These are phyloP conservation scores for Chaetomium fimeti DNA, from an alignment of 495 filamentous ascomycete species.

Conservation along the genomic window DNA sequence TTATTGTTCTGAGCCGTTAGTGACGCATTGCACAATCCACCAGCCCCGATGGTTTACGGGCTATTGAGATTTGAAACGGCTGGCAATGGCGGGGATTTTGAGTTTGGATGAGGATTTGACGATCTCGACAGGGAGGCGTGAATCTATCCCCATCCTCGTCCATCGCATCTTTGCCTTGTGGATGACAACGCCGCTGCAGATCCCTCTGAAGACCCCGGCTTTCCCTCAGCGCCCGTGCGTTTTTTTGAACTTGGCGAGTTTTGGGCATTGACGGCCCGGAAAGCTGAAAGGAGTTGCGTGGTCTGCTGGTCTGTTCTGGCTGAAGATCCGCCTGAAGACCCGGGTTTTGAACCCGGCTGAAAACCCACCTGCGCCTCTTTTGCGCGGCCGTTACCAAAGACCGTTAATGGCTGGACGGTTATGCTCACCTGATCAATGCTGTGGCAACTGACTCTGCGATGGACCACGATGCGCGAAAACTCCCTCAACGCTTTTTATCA, in stretches of 20 bases:
- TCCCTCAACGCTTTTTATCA: too few relatives aligned
- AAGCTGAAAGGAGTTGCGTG: constrained; percentile 10
- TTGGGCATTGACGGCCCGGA: constrained; percentile 15
- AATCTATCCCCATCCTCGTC: constrained; percentile 16
- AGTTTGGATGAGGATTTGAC: constrained; percentile 5
- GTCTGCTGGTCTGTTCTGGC: background rate
- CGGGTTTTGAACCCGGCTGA: constrained; percentile 7
- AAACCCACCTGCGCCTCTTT: constrained; percentile 8
- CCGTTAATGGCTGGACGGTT: background rate
- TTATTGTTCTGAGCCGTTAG: background rate
- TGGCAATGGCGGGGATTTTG: constrained; percentile 15
- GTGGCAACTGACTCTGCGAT: background rate
- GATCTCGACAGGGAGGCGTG: constrained; percentile 14
- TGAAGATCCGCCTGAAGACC: constrained; percentile 2
- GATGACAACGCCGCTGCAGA: constrained; percentile 19
- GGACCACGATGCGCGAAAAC: background rate
- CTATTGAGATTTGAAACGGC: constrained; percentile 1
- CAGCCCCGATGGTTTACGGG: constrained; percentile 5
- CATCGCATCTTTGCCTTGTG: constrained; percentile 25
- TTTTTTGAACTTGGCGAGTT: background rate
- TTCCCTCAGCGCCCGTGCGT: constrained; percentile 13
- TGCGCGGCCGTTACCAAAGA: background rate
- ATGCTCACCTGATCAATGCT: constrained; percentile 4
- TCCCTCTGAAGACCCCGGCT: constrained; percentile 24
- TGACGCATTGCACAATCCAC: background rate